Conservation (phyloP, 352 stramenopile species). For the Pythium aquatile region DNA sequence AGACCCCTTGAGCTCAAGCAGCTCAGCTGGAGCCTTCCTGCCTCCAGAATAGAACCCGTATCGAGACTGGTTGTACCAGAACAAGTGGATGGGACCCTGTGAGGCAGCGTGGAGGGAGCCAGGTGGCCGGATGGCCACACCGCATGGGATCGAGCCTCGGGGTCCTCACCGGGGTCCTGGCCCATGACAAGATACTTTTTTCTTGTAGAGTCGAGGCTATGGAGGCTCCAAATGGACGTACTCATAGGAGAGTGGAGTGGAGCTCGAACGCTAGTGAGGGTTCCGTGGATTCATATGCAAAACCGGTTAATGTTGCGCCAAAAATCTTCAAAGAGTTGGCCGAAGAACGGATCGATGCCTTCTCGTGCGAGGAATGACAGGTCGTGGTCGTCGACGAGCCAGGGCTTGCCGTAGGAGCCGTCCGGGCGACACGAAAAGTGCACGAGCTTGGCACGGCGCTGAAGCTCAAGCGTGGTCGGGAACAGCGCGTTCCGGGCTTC, state of each 20-base stretch:
- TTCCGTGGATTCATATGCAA: conserved; percentile 7
- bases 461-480: conserved; percentile 13
- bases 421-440: conserved; percentile 24
- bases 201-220: not conserved
- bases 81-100: not conserved
- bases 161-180: not conserved
- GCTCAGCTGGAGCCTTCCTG: not conserved
- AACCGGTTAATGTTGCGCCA: conserved; percentile 23
- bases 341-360: conserved; percentile 23
- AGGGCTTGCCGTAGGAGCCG: conserved; percentile 25
- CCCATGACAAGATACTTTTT: conserved; percentile 3
- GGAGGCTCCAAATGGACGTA: too few relatives aligned
- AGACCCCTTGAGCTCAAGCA: not conserved
- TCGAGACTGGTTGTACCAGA: not conserved
- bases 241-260: too few relatives aligned
- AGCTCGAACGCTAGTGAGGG: conserved; percentile 5
- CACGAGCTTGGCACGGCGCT: conserved; percentile 14
- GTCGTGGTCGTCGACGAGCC: conserved; percentile 14
- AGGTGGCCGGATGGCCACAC: not conserved
- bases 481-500: conserved; percentile 6
- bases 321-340: conserved; percentile 28
- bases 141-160: not conserved
- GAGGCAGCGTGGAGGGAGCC: not conserved
- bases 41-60: not conserved
- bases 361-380: conserved; percentile 7